A percentile compares a stretch with the other conserved stretches of the same genome.
These are phyloP conservation scores for Scutellaria minor DNA, from an alignment of 257 asterid species.

Conservation along the genomic window DNA sequence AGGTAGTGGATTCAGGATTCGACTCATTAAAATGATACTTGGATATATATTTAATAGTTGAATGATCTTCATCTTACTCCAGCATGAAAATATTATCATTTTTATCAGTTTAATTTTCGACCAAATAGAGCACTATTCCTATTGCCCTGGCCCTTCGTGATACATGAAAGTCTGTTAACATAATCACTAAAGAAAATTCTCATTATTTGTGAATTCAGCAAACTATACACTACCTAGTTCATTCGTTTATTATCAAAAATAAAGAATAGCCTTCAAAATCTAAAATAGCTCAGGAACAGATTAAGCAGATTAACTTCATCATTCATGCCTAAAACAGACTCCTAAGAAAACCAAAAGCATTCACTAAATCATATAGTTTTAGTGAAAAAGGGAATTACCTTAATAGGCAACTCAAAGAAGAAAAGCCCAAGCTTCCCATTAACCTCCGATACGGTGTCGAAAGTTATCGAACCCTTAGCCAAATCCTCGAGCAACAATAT, in stretches of 20 bases:
- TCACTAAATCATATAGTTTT: neutral
- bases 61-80: no score
- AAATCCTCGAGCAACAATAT: conserved; percentile 68
- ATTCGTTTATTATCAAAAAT: no score
- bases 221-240: neutral
- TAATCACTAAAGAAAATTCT: neutral
- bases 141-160: no score
- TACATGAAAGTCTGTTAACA: no score
- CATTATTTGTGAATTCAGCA: neutral
- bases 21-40: no score
- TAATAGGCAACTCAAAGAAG: conserved; percentile 61
- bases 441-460: conserved; percentile 67
- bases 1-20: neutral
- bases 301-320: no score
- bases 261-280: neutral
- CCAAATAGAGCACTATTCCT: no score
- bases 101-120: no score
- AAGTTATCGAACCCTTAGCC: conserved; percentile 59
- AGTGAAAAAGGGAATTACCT: conserved; percentile 48
- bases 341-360: neutral
- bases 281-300: no score
- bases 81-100: no score
- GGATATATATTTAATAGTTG: no score
- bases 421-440: conserved; percentile 67
- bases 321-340: neutral